Conservation (phyloP, 208 protist genomes). For the Leishmania tropica region DNA sequence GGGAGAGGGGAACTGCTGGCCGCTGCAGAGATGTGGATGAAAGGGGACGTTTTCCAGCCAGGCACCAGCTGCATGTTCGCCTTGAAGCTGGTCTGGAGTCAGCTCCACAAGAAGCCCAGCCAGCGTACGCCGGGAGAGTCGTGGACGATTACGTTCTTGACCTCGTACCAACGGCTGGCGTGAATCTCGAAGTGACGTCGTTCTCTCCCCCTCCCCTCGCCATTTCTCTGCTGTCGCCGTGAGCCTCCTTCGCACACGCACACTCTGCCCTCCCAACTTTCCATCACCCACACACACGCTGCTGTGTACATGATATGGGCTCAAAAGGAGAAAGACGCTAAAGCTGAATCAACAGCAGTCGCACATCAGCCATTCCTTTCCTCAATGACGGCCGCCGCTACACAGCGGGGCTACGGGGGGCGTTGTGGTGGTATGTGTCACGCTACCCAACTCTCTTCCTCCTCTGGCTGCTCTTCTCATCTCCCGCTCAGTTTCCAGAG, state of each 20-base stretch:
- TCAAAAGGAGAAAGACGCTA: background rate
- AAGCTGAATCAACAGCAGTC: background rate
- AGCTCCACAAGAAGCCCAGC: conserved; percentile 43
- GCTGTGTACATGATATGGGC: background rate
- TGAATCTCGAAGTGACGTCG: background rate
- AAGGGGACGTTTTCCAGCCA: conserved; percentile 25
- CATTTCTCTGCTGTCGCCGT: background rate
- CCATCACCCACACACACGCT: background rate
- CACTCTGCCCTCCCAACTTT: background rate
- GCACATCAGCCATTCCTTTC: background rate
- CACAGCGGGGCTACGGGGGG: background rate
- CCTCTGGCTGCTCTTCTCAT: background rate
- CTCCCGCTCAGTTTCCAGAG: background rate
- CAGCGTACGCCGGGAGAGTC: conserved; percentile 7
- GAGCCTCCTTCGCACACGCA: background rate
- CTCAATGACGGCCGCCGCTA: background rate
- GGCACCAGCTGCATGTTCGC: conserved; percentile 39
- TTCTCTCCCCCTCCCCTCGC: background rate
- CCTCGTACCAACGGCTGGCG: conserved; percentile 37
- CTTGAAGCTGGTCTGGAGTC: conserved; percentile 35
- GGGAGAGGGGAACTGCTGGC: conserved; percentile 47
- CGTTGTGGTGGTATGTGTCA: background rate
- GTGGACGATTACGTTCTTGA: conserved; percentile 48
- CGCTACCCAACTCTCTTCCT: background rate
- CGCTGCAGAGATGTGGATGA: conserved; percentile 42